Evolutionary conservation across 2,329 filamentous ascomycete genomes (phyloP), one percentile per base, ranked within the genome.

Genomic region (Diaporthe eres): DNA sequence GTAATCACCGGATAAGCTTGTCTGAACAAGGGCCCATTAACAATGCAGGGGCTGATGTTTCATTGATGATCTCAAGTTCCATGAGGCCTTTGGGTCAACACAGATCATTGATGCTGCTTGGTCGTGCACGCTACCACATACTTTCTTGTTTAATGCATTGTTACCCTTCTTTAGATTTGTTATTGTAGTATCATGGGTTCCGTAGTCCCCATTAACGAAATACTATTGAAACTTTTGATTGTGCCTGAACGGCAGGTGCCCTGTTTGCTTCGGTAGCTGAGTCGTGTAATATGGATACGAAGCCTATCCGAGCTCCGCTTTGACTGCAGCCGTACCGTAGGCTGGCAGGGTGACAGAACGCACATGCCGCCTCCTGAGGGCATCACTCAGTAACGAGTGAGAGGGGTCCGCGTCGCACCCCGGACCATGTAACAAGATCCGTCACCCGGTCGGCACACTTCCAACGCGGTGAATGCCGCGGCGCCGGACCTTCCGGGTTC

Each of bases 271-370:
- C 22, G 31, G 22, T 9, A 53, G 31, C 65, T 68, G 65, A 68
- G 65, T 68, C 65, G 65, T 19, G 65, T 53, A 49, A 49, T 51
- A 68, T 68, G 44, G 63, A 51, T 67, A 67, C 44, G 31, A 49
- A 37, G 28, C 31, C 63, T 37, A 19, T 15, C 31, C 65, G 22
- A 51, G 65, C 47, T 53, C 65, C 65, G 65, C 47, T 39, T 37
- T 68, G 28, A 68, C 2, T 68, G 44, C 28, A 68, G 47, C 63
- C 13, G 31, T 31, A 25, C 9, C 22, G 65, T 22, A 53, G 47
- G 28, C 5, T 4, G 31, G 65, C 47, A 53, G 47, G 28, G 12
- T 4, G 31, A 39, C 10, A 67, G 25, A 53, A 25, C 47, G 47
- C 65, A 17, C 47, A 19, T 42, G 31, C 34, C 15, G 12, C 10